A percentile compares a stretch with the other conserved stretches of the same genome.
Conservation (phyloP, 2,329 filamentous ascomycete genomes). For the Alternaria dauci region DNA sequence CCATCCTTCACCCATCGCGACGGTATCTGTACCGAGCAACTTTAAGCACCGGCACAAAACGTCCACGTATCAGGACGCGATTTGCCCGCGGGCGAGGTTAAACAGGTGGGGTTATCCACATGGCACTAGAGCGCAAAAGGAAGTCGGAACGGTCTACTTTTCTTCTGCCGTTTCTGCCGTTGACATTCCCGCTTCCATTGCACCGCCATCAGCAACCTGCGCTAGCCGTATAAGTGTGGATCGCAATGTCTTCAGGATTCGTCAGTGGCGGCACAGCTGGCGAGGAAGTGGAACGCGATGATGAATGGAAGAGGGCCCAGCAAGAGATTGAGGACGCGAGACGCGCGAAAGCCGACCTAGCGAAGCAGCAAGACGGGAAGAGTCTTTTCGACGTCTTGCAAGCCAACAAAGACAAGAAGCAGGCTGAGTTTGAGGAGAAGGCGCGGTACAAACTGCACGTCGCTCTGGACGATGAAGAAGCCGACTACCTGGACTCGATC, state of each 20-base stretch:
- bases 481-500: constrained; percentile 73
- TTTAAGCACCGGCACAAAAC: constrained; percentile 18
- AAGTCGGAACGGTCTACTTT: constrained; percentile 16
- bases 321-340: constrained; percentile 70
- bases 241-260: constrained; percentile 59
- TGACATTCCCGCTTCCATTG: neutral
- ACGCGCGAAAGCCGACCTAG: constrained; percentile 62
- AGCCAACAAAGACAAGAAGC: constrained; percentile 87
- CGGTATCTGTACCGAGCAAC: constrained; percentile 4
- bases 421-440: constrained; percentile 81
- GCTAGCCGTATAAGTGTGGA: constrained; percentile 20
- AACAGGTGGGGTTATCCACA: constrained; percentile 8
- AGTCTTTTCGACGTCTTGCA: constrained; percentile 78
- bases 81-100: constrained; percentile 18
- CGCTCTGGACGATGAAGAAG: constrained; percentile 79
- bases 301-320: constrained; percentile 72
- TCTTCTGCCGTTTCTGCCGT: constrained; percentile 9
- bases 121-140: constrained; percentile 16
- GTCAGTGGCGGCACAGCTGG: constrained; percentile 61
- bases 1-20: constrained; percentile 11
- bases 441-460: constrained; percentile 78
- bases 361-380: constrained; percentile 62
- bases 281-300: constrained; percentile 53
- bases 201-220: constrained; percentile 14
- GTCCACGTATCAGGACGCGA: constrained; percentile 16